Conservation (phyloP, 2,329 filamentous ascomycete genomes). For the Ophiognomonia clavigignenti-juglandacearum region DNA sequence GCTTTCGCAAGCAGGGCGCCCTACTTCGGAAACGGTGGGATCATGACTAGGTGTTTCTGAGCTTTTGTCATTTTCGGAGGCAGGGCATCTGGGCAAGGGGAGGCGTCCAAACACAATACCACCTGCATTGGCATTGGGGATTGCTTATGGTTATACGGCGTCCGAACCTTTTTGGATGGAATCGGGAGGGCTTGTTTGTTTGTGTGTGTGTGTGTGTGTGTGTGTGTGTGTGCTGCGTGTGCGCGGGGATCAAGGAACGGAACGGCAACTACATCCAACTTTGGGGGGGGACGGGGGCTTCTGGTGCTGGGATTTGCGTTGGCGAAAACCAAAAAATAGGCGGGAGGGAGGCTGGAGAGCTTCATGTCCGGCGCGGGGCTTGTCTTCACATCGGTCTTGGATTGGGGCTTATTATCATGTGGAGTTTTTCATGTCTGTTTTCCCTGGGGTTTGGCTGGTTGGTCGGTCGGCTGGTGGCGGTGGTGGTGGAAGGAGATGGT, state of each 20-base stretch:
- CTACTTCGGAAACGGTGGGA: slow-evolving; percentile 10
- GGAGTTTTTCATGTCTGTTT: slow-evolving; percentile 15
- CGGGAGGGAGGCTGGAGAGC: neutral
- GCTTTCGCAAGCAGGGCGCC: neutral
- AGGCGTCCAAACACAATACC: slow-evolving; percentile 17
- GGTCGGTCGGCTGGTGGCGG: slow-evolving; percentile 5
- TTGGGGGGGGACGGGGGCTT: too few relatives aligned
- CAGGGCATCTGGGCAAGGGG: slow-evolving; percentile 10
- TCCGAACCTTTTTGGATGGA: too few relatives aligned
- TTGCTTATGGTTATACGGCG: too few relatives aligned
- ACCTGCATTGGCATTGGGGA: slow-evolving; percentile 16
- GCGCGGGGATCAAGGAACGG: too few relatives aligned
- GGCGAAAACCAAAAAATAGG: neutral
- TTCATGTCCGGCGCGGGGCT: slow-evolving; percentile 13
- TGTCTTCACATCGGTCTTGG: slow-evolving; percentile 10
- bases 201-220: too few relatives aligned
- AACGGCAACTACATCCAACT: too few relatives aligned
- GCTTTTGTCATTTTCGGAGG: slow-evolving; percentile 14
- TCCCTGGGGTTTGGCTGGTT: slow-evolving; percentile 6
- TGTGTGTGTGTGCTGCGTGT: too few relatives aligned
- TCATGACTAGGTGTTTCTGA: slow-evolving; percentile 12
- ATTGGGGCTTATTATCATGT: slow-evolving; percentile 10
- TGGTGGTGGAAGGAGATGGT: neutral
- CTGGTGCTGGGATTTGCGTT: too few relatives aligned
- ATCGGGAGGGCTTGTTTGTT: too few relatives aligned